Base-by-base conservation (phyloP, 345 rosid genomes). In the Hibiscus syriacus region DNA sequence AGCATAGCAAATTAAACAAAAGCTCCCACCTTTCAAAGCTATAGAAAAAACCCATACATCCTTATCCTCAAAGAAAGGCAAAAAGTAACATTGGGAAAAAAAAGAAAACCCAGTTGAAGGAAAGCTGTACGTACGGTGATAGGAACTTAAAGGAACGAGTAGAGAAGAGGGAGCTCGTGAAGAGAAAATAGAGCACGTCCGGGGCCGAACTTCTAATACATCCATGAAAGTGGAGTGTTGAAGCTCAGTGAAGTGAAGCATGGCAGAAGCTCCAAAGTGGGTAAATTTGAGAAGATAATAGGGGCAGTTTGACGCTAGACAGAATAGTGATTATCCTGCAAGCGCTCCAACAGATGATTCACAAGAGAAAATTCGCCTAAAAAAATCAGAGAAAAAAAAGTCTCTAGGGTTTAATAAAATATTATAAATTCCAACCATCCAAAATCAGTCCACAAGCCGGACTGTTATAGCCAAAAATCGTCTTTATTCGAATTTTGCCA, bases 61-160 rank as follows among this genome's bases (percentile, higher is more conserved):
- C 52, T 23, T 43, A 64, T n/a, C 32, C 39, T 46, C n/a, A 45
- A 14, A 26, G 22, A 16, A 63, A 63, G 11, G 6, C 54, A 45
- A 64, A 14, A 26, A 43, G 5, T 14, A 43, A 7, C 6, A 16
- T 7, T 26, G n/a, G n/a, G n/a, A n/a, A n/a, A 8, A 20, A 20
- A 34, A 41, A 39, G 32, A 7, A 62, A 64, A 62, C 20, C 49
- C 13, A 52, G 26, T 30, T 39, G 25, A 26, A 55, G 25, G 32
- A 62, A 64, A 34, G 46, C 5, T 20, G 38, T 57, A 79, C 90
- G 74, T 76, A 87, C 94, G 85, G 83, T 20, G 85, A 76, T 3
- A 81, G 73, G 60, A 83, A 78, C 64, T 77, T 68, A 48, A 70
- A 76, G 26, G 80, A 70, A 70, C 76, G 66, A 50, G 74, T 41